phyloP scores from a whole-genome alignment of 495 filamentous ascomycete genomes.

The Penicillium soppii region DNA sequence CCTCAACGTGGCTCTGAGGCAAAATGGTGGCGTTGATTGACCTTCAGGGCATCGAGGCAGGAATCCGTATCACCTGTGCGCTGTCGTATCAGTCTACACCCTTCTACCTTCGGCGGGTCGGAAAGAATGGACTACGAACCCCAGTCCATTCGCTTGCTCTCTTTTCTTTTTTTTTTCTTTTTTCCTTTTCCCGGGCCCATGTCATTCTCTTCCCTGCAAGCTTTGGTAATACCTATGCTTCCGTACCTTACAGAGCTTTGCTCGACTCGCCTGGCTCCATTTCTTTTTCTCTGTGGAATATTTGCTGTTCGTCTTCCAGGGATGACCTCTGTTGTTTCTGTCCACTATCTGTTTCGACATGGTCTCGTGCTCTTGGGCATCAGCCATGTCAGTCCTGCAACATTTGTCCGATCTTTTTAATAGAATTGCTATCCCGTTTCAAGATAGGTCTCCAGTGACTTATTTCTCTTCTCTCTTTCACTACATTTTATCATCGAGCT shows the following conservation, averaged over 20 bases:
- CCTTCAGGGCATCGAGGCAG: slow-evolving; percentile 21
- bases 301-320: slow-evolving; percentile 31
- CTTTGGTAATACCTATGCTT: slow-evolving; percentile 20
- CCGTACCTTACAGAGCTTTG: slow-evolving; percentile 30
- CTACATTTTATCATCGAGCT: neutral
- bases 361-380: slow-evolving; percentile 35
- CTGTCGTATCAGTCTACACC: slow-evolving; percentile 30
- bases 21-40: slow-evolving; percentile 19
- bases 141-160: slow-evolving; percentile 20
- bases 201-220: slow-evolving; percentile 20
- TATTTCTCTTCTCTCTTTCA: neutral
- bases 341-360: slow-evolving; percentile 23
- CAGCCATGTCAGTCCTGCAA: slow-evolving; percentile 24
- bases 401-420: slow-evolving; percentile 28
- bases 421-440: slow-evolving; percentile 21
- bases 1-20: slow-evolving; percentile 29
- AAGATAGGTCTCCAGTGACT: slow-evolving; percentile 1
- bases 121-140: slow-evolving; percentile 27
- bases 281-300: slow-evolving; percentile 30
- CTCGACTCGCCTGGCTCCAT: slow-evolving; percentile 22
- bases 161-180: slow-evolving; percentile 11
- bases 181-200: slow-evolving; percentile 5
- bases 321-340: slow-evolving; percentile 28
- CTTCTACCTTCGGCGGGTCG: slow-evolving; percentile 27
- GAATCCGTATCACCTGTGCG: slow-evolving; percentile 32